phyloP scores from a whole-genome alignment of 2,329 filamentous ascomycete species.

The Aspergillus sp. region DNA sequence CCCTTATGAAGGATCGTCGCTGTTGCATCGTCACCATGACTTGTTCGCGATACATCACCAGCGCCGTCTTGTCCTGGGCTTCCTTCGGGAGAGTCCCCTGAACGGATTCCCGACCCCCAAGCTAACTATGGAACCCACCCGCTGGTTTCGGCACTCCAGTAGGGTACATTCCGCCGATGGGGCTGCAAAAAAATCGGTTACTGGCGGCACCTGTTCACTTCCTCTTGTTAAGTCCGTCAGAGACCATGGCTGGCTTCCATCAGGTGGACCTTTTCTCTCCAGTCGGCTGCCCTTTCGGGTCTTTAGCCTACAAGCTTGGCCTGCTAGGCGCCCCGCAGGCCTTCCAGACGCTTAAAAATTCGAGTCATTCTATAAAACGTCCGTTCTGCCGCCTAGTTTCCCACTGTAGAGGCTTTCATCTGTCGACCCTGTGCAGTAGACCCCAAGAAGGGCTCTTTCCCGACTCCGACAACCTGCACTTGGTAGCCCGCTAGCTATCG shows the following conservation, averaged over 20 bases:
- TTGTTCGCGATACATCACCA: not conserved
- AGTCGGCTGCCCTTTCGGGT: not conserved
- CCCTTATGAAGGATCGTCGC: not conserved
- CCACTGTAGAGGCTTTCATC: not conserved
- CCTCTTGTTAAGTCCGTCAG: not conserved
- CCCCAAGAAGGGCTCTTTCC: too few species aligned
- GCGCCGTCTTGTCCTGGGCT: not conserved
- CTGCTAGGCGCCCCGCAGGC: slow-evolving; percentile 6
- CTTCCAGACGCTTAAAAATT: slow-evolving; percentile 1
- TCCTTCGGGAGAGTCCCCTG: too few species aligned
- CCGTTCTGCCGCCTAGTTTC: not conserved
- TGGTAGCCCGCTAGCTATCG: too few species aligned
- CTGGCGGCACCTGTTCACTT: not conserved
- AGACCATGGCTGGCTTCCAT: not conserved
- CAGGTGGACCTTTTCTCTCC: slow-evolving; percentile 3
- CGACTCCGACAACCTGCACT: too few species aligned
- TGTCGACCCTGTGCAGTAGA: too few species aligned
- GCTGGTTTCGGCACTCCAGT: slow-evolving; percentile 3
- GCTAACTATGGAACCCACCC: slow-evolving; percentile 6
- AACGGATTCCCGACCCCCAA: not conserved
- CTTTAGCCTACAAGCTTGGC: slow-evolving; percentile 14
- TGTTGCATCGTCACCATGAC: not conserved
- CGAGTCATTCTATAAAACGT: slow-evolving; percentile 3
- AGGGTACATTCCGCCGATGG: slow-evolving; percentile 9
- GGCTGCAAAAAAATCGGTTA: slow-evolving; percentile 6